Evolutionary conservation across 257 asterid species (phyloP).

Genomic region (Apocynum venetum): DNA sequence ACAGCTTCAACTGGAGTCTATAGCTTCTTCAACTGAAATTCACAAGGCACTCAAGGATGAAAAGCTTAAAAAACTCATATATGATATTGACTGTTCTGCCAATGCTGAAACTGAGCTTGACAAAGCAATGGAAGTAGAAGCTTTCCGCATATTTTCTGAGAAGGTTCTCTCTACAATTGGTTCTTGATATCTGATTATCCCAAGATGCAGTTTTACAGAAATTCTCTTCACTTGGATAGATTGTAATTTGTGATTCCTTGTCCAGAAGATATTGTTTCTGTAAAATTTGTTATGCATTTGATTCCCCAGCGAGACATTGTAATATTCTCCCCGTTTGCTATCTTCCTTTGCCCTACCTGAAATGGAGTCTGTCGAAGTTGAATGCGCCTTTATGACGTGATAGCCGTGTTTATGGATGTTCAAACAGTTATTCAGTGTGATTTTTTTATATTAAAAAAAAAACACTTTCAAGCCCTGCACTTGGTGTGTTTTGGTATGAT

Average conservation of each 20-base stretch:
- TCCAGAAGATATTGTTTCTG: background rate
- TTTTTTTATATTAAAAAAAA: too few species aligned
- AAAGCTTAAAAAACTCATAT: conserved; percentile 3
- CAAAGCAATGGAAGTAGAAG: conserved; percentile 7
- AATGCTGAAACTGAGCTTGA: conserved; percentile 6
- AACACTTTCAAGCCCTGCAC: too few species aligned
- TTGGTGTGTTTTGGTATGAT: too few species aligned
- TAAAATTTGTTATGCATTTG: background rate
- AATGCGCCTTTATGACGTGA: too few species aligned
- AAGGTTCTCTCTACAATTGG: background rate
- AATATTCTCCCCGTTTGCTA: too few species aligned
- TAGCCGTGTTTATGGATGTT: too few species aligned
- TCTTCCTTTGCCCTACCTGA: too few species aligned
- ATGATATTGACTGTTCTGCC: background rate
- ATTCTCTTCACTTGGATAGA: background rate
- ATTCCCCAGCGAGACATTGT: too few species aligned
- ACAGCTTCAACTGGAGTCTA: conserved; percentile 51
- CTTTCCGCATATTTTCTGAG: conserved; percentile 4
- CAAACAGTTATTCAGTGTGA: too few species aligned
- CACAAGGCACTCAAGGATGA: conserved; percentile 10
- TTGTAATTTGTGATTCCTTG: background rate
- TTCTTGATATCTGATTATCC: background rate
- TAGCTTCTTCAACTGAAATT: conserved; percentile 22
- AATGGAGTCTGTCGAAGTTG: too few species aligned
- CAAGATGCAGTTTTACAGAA: background rate